Conservation (phyloP, 169 alveolate species). For the Eimeria maxima region DNA sequence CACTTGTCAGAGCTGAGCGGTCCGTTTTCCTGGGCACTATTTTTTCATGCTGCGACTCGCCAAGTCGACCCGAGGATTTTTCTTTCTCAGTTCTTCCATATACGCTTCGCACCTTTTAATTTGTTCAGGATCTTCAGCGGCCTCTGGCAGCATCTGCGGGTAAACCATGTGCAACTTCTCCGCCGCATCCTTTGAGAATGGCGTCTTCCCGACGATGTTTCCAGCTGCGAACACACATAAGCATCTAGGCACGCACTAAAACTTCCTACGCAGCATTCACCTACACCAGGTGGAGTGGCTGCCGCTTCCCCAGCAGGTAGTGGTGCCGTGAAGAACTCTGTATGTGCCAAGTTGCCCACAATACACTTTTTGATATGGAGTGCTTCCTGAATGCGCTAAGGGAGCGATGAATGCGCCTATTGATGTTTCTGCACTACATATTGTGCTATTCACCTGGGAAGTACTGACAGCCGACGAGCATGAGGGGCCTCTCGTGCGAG, state of each 20-base stretch:
- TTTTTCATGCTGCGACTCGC: background rate
- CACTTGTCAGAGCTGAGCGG: background rate
- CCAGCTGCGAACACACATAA: background rate
- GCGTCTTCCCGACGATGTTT: constrained; percentile 25
- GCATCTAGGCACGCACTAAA: background rate
- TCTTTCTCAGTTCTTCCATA: background rate
- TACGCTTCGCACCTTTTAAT: background rate
- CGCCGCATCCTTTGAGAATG: background rate
- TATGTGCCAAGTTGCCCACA: background rate
- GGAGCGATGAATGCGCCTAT: background rate
- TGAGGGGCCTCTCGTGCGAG: background rate
- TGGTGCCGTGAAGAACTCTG: background rate
- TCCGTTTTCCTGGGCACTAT: background rate
- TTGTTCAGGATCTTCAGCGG: background rate
- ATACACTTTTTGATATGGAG: background rate
- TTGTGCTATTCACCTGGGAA: constrained; percentile 47
- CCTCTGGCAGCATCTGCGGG: constrained; percentile 52
- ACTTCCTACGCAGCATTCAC: background rate
- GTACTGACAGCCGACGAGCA: constrained; percentile 75
- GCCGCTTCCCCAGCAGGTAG: background rate
- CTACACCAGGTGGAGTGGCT: background rate
- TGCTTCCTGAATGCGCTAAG: background rate
- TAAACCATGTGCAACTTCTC: background rate
- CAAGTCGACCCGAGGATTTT: constrained; percentile 5
- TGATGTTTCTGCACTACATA: background rate